Evolutionary conservation across 2,329 filamentous ascomycete species (phyloP), one percentile per base, ranked within the genome.

Genomic region (Fusarium compactum): DNA sequence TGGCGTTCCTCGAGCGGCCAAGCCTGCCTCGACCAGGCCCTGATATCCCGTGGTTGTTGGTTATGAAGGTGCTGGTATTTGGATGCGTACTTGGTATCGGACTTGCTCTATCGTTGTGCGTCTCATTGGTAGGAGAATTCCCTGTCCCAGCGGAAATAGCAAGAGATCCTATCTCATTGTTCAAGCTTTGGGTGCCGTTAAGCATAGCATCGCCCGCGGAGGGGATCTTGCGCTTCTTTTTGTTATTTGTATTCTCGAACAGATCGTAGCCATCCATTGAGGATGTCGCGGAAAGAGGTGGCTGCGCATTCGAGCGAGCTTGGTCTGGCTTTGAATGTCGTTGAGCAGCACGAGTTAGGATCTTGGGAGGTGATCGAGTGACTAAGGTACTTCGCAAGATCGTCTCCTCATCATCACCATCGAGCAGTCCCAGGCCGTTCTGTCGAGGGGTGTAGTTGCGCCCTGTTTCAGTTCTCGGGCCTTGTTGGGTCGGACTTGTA

Each of bases 211-310:
- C 92, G 20, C 93, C 92, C 12, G 93, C 94, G 0, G 94, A 94
- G 1, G 96, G 96, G 40, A 99, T 98, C 82, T 99, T 99, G 73
- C 96, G 89, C 81, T 99, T 98, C 85, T 98, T 99, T 82, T 99
- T 99, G 79, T 99, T 99, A 80, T 97, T 98, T 38, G 94, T 97
- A 76, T 98, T 98, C 80, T 99, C 96, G 76, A 98, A 97, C 9
- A 94, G 96, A 80, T 99, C 96, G 79, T 98, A 98, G 16, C 95
- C 94, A 78, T 98, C 95, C 14, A 89, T 84, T 5, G 91, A 92
- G 7, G 91, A 91, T 8, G 88, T 86, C 25, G 91, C 90, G 15
- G 93, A 94, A 45, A 86, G 87, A 51, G 91, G 87, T 24, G 89
- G 87, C 45, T 89, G 85, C 20, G 83, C 80, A 59, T 84, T 85